phyloP scores from a whole-genome alignment of 305 asterid genomes.

The Solanum hybrid region DNA sequence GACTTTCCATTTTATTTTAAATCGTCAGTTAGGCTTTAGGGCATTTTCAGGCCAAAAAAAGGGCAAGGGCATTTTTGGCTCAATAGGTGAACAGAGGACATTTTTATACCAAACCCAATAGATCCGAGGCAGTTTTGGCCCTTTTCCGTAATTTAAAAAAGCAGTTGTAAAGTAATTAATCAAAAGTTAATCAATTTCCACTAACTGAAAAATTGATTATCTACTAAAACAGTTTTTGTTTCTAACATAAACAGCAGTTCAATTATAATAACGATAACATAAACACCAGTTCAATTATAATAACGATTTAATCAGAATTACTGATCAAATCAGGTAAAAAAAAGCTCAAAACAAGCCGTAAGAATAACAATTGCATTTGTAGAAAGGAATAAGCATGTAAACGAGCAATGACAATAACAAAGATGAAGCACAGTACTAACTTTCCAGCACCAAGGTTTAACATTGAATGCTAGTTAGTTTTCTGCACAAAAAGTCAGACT shows the following conservation, averaged over 20 bases:
- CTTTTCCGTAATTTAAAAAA: not conserved
- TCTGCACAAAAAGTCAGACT: not conserved
- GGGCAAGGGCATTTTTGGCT: not conserved
- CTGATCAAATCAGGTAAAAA: not conserved
- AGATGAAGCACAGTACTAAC: not conserved
- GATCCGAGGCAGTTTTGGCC: not conserved
- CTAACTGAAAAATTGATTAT: not conserved
- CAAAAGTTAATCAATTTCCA: not conserved
- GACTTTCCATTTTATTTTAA: not conserved
- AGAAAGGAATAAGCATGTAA: constrained; percentile 2
- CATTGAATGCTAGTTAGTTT: not conserved
- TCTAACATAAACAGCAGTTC: not conserved
- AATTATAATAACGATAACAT: not conserved
- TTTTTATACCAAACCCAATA: not conserved
- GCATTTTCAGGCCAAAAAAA: not conserved
- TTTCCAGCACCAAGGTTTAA: not conserved
- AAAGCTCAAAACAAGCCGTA: not conserved
- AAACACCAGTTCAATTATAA: not conserved
- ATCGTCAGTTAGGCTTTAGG: not conserved
- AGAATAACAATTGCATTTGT: not conserved
- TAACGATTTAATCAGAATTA: not conserved
- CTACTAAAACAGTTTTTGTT: not conserved
- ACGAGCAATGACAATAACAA: not conserved
- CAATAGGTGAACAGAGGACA: not conserved
- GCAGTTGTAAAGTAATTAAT: not conserved